phyloP scores from a whole-genome alignment of 345 rosid species.

The Sisymbrium altissimum region DNA sequence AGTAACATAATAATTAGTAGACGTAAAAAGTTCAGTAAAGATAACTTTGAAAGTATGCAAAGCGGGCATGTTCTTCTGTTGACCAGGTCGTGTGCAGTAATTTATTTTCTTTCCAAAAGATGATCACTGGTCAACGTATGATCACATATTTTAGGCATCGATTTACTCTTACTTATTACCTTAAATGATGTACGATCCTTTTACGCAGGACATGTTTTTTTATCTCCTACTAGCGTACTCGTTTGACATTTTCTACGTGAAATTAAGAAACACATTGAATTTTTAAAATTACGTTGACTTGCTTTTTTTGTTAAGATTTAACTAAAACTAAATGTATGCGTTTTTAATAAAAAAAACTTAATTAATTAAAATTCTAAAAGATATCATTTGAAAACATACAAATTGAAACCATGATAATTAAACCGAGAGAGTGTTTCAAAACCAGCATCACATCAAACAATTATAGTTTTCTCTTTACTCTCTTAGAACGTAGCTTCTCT shows the following conservation, averaged over 20 bases:
- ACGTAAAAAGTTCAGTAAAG: background rate
- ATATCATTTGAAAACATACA: background rate
- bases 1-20: conserved; percentile 2
- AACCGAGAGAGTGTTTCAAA: background rate
- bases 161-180: background rate
- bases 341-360: background rate
- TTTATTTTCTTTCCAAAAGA: background rate
- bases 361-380: background rate
- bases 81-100: conserved; percentile 4
- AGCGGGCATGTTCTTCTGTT: background rate
- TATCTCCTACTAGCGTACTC: background rate
- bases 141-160: background rate
- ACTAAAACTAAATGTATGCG: background rate
- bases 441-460: too few species aligned
- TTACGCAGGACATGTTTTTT: background rate
- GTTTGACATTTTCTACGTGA: background rate
- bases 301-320: background rate
- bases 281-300: background rate
- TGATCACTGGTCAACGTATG: background rate
- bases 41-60: background rate
- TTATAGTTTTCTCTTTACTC: too few species aligned
- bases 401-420: background rate
- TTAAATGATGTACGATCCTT: background rate
- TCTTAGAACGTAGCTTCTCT: background rate
- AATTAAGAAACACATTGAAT: background rate